phyloP scores from a whole-genome alignment of 305 asterid species.

The Solanum chacoense region DNA sequence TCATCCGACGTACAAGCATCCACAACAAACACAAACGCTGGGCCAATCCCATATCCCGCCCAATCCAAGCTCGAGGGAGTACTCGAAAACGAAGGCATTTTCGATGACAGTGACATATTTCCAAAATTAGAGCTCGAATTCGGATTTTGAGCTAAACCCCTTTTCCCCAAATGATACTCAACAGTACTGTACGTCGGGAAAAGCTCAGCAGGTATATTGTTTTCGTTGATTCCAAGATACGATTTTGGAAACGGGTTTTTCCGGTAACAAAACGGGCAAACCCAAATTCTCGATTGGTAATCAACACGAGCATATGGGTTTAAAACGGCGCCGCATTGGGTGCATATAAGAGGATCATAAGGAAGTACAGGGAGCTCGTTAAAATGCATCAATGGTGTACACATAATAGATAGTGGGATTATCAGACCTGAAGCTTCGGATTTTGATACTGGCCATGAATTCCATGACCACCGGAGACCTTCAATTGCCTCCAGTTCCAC shows the following conservation, averaged over 20 bases:
- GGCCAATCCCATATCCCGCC: constrained; percentile 29
- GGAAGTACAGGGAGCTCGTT: constrained; percentile 65
- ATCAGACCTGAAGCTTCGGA: constrained; percentile 50
- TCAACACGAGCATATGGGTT: constrained; percentile 89
- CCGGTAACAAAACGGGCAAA: constrained; percentile 66
- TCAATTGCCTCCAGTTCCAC: constrained; percentile 84
- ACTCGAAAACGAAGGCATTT: constrained; percentile 35
- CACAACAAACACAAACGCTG: constrained; percentile 81
- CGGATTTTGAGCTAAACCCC: constrained; percentile 9
- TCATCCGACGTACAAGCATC: constrained; percentile 63
- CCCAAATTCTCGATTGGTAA: constrained; percentile 57
- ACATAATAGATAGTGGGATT: constrained; percentile 72
- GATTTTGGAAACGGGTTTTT: constrained; percentile 60
- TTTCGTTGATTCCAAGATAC: constrained; percentile 50
- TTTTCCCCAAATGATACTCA: constrained; percentile 56
- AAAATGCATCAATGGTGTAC: constrained; percentile 58
- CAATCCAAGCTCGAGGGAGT: constrained; percentile 36
- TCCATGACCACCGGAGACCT: constrained; percentile 99
- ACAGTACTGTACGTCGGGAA: constrained; percentile 89
- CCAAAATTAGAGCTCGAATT: neutral
- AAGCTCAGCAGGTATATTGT: constrained; percentile 88
- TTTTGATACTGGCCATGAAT: constrained; percentile 76
- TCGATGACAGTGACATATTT: constrained; percentile 16
- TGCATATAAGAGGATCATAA: constrained; percentile 64
- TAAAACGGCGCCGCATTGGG: constrained; percentile 59